Percentiles rank a stretch among this genome's conserved stretches.
These are phyloP conservation scores for Yamadazyma insecticola DNA, from an alignment of 805 yeast genomes.

Conservation along the genomic window DNA sequence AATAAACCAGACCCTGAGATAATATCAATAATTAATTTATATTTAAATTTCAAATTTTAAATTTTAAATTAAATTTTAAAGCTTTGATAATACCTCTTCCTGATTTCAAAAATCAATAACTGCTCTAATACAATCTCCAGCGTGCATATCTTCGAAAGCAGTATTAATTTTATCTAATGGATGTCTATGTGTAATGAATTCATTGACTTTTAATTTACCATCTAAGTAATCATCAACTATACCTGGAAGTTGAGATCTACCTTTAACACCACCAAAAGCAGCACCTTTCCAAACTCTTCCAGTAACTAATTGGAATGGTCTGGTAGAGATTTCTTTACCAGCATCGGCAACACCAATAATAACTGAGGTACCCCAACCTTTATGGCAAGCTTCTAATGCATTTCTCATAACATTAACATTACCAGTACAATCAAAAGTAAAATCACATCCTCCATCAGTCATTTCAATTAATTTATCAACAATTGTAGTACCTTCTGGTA, in stretches of 20 bases:
- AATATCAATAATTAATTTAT: too few relatives aligned
- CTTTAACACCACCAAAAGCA: conserved; percentile 99
- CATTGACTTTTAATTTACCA: conserved; percentile 85
- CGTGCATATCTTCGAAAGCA: conserved; percentile 93
- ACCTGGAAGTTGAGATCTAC: conserved; percentile 91
- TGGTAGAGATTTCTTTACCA: conserved; percentile 91
- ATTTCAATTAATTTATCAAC: conserved; percentile 79
- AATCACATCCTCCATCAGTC: conserved; percentile 97
- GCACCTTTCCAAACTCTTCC: conserved; percentile 99
- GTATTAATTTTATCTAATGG: conserved; percentile 71
- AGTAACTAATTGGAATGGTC: conserved; percentile 98
- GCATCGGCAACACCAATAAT: conserved; percentile 99
- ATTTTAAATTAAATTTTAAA: too few relatives aligned
- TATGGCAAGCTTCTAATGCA: conserved; percentile 96
- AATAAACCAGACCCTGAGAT: too few relatives aligned
- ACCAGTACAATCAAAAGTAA: conserved; percentile 97
- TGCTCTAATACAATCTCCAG: conserved; percentile 92
- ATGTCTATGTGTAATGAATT: conserved; percentile 90
- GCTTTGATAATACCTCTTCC: too few relatives aligned
- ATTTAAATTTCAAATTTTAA: too few relatives aligned
- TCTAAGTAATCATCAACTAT: conserved; percentile 79
- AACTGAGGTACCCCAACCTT: conserved; percentile 97
- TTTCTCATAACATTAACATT: conserved; percentile 91
- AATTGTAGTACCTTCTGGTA: conserved; percentile 68
- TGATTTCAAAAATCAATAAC: conserved; percentile 50